These are phyloP conservation scores for Ustilago sp. DNA, from an alignment of 1,284 basidiomycete genomes.

Conservation along the genomic window DNA sequence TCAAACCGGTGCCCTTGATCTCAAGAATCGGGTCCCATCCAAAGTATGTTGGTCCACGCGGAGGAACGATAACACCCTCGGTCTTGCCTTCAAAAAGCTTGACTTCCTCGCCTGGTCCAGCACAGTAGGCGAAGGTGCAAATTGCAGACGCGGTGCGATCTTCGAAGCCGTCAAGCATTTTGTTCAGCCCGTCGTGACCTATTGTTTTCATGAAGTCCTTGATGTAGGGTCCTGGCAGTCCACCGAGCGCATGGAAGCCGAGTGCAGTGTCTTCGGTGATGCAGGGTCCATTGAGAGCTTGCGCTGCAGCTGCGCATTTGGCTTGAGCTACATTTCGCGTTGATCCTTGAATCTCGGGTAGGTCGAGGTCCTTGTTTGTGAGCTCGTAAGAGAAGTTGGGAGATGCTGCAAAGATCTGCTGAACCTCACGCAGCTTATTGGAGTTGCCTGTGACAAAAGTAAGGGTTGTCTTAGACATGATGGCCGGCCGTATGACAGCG, in stretches of 20 bases:
- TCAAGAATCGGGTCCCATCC: constrained; percentile 94
- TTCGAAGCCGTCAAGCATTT: constrained; percentile 84
- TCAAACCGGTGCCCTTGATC: constrained; percentile 74
- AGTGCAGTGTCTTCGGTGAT: constrained; percentile 98
- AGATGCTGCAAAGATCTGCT: constrained; percentile 73
- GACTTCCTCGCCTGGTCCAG: constrained; percentile 41
- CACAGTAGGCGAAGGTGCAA: constrained; percentile 93
- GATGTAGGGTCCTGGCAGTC: constrained; percentile 96
- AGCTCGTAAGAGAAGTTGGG: constrained; percentile 42
- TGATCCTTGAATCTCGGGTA: constrained; percentile 93
- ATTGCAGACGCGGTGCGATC: constrained; percentile 86
- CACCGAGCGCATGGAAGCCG: constrained; percentile 86
- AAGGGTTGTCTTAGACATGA: constrained; percentile 47
- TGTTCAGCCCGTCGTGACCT: constrained; percentile 79
- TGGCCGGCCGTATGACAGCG: background rate
- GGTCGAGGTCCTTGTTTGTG: constrained; percentile 71
- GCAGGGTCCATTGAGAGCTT: constrained; percentile 79
- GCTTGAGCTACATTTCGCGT: constrained; percentile 89
- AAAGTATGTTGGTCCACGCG: constrained; percentile 82
- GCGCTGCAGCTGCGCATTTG: constrained; percentile 85
- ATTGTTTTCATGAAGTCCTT: constrained; percentile 74
- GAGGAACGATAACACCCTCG: constrained; percentile 85
- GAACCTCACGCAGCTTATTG: constrained; percentile 91
- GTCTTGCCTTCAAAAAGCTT: constrained; percentile 90
- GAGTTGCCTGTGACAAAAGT: constrained; percentile 91